Conservation (phyloP, 2,329 filamentous ascomycete genomes). For the Pseudogymnoascus sp. region DNA sequence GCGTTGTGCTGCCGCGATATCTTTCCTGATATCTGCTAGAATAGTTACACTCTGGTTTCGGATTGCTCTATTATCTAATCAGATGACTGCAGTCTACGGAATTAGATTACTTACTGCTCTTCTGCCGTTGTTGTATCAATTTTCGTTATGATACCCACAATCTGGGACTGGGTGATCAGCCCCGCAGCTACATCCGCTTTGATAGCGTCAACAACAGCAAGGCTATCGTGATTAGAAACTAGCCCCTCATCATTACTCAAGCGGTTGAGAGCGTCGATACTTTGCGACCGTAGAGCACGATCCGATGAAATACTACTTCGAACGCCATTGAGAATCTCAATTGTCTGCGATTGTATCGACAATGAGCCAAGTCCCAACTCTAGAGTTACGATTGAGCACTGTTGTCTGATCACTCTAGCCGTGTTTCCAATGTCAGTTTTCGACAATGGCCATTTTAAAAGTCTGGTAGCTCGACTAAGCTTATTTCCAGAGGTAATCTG, state of each 20-base stretch:
- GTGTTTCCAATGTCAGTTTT: neutral
- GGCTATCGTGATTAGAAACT: neutral
- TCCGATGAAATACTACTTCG: neutral
- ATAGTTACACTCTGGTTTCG: neutral
- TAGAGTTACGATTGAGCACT: neutral
- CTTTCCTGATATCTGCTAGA: neutral
- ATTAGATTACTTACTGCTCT: conserved; percentile 18
- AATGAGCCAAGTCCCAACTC: neutral
- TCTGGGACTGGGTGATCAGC: neutral
- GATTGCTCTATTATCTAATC: neutral
- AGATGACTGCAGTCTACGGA: conserved; percentile 8
- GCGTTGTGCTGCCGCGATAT: conserved; percentile 3
- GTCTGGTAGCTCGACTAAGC: neutral
- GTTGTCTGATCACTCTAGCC: neutral
- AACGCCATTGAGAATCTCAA: neutral
- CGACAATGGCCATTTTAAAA: neutral
- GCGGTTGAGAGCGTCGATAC: neutral
- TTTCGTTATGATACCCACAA: neutral
- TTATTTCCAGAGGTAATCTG: neutral
- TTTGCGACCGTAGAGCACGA: neutral
- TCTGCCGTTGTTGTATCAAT: conserved; percentile 20
- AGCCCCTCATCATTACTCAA: neutral
- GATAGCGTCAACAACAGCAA: neutral
- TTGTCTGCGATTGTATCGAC: neutral
- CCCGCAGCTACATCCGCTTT: neutral